Evolutionary conservation across 2,329 filamentous ascomycete species (phyloP).

Genomic region (Arthrinium puccinioides): DNA sequence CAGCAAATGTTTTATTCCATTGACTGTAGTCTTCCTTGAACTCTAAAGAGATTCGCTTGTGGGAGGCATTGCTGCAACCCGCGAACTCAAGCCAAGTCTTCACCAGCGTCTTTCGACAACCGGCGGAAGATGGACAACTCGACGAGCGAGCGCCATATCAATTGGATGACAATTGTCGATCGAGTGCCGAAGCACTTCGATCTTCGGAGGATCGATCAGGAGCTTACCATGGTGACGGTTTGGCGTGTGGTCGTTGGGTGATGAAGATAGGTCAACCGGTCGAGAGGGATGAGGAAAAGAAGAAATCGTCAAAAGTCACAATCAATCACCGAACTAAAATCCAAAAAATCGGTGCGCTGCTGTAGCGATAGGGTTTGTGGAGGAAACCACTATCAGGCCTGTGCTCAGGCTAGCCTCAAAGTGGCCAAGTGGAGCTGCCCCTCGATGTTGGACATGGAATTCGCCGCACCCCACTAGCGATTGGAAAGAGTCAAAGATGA

Average conservation of each 20-base stretch:
- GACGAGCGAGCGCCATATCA: slow-evolving; percentile 23
- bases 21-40: slow-evolving; percentile 73
- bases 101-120: slow-evolving; percentile 40
- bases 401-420: too few species aligned
- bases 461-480: too few species aligned
- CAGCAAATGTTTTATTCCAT: slow-evolving; percentile 81
- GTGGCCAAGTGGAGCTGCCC: too few species aligned
- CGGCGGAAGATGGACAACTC: slow-evolving; percentile 31
- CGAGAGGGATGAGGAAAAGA: slow-evolving; percentile 23
- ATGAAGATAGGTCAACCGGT: slow-evolving; percentile 34
- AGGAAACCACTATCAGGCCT: slow-evolving; percentile 6
- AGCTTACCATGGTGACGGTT: slow-evolving; percentile 58
- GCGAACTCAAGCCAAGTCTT: slow-evolving; percentile 59
- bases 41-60: slow-evolving; percentile 71
- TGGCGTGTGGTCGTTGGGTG: slow-evolving; percentile 37
- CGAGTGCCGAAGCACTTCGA: slow-evolving; percentile 19
- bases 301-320: slow-evolving; percentile 19
- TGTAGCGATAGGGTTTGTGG: slow-evolving; percentile 17
- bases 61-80: slow-evolving; percentile 38
- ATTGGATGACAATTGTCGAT: slow-evolving; percentile 12
- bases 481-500: too few species aligned
- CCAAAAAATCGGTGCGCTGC: slow-evolving; percentile 17
- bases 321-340: slow-evolving; percentile 8
- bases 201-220: slow-evolving; percentile 23
- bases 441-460: too few species aligned